Base-by-base conservation (phyloP, 2,329 filamentous ascomycete genomes). In the Trichoderma sp. region DNA sequence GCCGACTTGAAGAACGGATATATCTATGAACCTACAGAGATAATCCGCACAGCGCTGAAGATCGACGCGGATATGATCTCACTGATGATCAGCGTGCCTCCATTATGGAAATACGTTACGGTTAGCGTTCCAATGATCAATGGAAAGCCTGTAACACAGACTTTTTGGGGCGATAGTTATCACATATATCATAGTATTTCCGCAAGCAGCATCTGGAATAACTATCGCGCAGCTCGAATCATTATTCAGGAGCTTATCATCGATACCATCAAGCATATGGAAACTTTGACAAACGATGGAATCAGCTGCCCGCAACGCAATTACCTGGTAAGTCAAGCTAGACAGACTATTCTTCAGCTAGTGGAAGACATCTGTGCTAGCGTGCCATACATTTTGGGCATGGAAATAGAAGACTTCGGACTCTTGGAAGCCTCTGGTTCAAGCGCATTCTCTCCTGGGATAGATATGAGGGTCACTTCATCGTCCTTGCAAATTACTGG, bases 151-250 rank as follows among this genome's bases (percentile, higher is more conserved):
- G 43, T 59, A 8, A 43, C 35, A 2, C 24, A 43, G 13, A 24
- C 35, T 10, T 14, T 60, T 16, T 60, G 57, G 57, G 21, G 57
- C 27, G 21, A 60, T 24, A 60, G 16, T 16, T 60, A 60, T 43
- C 57, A 60, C 24, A 40, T 60, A 29, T 60, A 60, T n/a, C 57
- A 60, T 11, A 43, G 24, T 19, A 43, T 60, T 40, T 27, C 35
- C 2, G 35, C 57, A 60, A 60, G 57, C 10, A 60, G 4, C 35
- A 43, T 60, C 21, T 60, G 57, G 57, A 60, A 60, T 27, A 60
- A 60, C 24, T 60, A 43, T 11, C 57, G 57, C 37, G 29, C 57
- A 43, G 37, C 47, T 24, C 47, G 47, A 11, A 24, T 49, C 10
- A 24, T 49, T 13, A 24, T 49, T 2, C 47, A 49, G 10, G 47